These are phyloP conservation scores for Debaryomyces udenii DNA, from an alignment of 1,139 yeast species.

Conservation along the genomic window DNA sequence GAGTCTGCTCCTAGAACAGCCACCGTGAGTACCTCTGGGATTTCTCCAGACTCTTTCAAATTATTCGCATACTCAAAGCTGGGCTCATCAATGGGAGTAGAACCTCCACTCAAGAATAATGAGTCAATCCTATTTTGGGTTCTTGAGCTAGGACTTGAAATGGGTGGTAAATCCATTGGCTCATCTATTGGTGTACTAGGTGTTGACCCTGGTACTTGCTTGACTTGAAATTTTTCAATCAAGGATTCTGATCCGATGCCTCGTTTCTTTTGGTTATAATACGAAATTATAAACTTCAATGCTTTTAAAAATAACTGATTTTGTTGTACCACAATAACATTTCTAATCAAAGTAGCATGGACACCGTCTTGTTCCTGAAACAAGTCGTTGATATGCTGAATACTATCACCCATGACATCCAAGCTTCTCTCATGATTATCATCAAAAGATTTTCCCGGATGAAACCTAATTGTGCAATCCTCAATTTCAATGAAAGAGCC, in stretches of 20 bases:
- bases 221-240: slow-evolving; percentile 27
- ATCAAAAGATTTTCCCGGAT: slow-evolving; percentile 59
- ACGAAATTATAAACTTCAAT: slow-evolving; percentile 47
- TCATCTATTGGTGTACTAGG: background rate
- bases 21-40: slow-evolving; percentile 58
- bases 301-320: slow-evolving; percentile 57
- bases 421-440: slow-evolving; percentile 71
- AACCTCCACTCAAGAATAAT: slow-evolving; percentile 66
- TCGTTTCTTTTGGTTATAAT: slow-evolving; percentile 27
- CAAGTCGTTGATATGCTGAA: slow-evolving; percentile 80
- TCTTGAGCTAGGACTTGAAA: slow-evolving; percentile 2
- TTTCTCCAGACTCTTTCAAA: slow-evolving; percentile 35
- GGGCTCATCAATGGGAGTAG: slow-evolving; percentile 71
- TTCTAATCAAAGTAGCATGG: slow-evolving; percentile 76
- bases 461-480: slow-evolving; percentile 75
- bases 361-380: slow-evolving; percentile 61
- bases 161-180: slow-evolving; percentile 5
- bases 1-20: slow-evolving; percentile 48
- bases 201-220: slow-evolving; percentile 19
- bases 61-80: slow-evolving; percentile 62
- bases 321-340: slow-evolving; percentile 69
- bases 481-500: slow-evolving; percentile 74
- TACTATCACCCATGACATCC: slow-evolving; percentile 78
- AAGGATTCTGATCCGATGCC: slow-evolving; percentile 22
- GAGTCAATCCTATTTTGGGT: slow-evolving; percentile 27